A percentile compares a stretch with the other conserved stretches of the same genome.
phyloP scores from a whole-genome alignment of 2,329 filamentous ascomycete genomes.

The Knoxdaviesia capensis region DNA sequence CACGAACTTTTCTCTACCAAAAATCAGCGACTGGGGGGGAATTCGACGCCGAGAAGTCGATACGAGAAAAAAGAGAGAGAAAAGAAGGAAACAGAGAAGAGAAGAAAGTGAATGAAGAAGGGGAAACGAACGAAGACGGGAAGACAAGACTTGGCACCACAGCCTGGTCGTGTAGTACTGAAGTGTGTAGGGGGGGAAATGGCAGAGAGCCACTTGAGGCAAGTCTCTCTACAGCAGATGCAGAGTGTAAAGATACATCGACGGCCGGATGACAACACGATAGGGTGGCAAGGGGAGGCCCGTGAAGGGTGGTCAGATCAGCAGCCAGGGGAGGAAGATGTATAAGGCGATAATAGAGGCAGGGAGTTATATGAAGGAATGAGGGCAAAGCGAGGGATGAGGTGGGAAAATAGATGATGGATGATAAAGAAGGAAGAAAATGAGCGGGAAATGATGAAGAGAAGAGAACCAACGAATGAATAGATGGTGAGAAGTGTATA shows the following conservation, averaged over 20 bases:
- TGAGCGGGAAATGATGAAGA: background rate
- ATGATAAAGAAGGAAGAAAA: background rate
- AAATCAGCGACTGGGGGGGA: background rate
- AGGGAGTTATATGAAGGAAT: too few relatives aligned
- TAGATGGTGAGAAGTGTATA: background rate
- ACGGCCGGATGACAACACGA: too few relatives aligned
- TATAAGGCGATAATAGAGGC: too few relatives aligned
- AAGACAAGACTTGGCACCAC: background rate
- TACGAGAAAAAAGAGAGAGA: background rate
- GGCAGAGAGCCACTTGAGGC: too few relatives aligned
- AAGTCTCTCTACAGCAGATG: too few relatives aligned
- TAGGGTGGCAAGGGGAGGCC: too few relatives aligned
- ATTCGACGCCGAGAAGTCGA: conserved; percentile 1
- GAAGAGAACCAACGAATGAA: background rate
- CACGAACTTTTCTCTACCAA: too few relatives aligned
- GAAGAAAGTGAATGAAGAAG: conserved; percentile 1
- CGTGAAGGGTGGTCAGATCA: too few relatives aligned
- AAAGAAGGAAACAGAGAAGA: conserved; percentile 3
- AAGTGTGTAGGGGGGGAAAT: too few relatives aligned
- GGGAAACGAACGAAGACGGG: background rate
- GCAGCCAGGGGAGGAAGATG: too few relatives aligned
- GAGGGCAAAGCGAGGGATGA: background rate
- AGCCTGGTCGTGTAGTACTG: too few relatives aligned
- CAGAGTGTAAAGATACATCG: too few relatives aligned
- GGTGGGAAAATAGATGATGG: background rate